phyloP scores from a whole-genome alignment of 768 basidiomycete genomes.

The Russula vinacea region DNA sequence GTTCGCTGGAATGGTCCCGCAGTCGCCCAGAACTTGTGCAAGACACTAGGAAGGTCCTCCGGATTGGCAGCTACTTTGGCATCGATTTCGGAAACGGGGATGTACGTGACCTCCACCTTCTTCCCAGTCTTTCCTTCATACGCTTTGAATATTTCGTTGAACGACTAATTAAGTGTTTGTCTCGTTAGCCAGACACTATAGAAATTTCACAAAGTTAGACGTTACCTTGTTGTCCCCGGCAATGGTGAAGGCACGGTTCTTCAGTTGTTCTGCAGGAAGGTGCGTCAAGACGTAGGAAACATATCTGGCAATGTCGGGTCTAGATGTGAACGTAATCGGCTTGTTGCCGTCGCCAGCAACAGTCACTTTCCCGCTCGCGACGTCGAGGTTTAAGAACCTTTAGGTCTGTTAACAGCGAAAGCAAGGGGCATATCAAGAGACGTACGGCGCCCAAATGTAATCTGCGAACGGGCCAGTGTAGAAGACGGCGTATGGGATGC shows the following conservation, averaged over 20 bases:
- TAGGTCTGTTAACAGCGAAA: not conserved
- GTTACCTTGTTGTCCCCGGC: conserved; percentile 22
- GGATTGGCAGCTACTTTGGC: conserved; percentile 17
- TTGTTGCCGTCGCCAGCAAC: conserved; percentile 29
- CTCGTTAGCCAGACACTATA: not conserved
- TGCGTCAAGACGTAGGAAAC: conserved; percentile 26
- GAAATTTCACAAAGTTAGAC: not conserved
- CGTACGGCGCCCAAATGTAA: conserved; percentile 14
- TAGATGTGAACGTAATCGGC: conserved; percentile 27
- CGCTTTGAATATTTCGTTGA: conserved; percentile 28
- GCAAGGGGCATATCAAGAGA: not conserved
- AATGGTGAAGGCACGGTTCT: conserved; percentile 18
- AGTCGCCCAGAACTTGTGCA: conserved; percentile 22
- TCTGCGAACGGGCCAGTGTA: conserved; percentile 28
- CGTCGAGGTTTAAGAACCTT: conserved; percentile 19
- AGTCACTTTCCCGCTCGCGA: conserved; percentile 23
- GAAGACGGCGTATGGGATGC: conserved; percentile 26
- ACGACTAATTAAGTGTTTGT: conserved; percentile 7
- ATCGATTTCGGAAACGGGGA: conserved; percentile 20
- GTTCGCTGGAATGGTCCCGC: not conserved
- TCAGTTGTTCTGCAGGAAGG: conserved; percentile 23
- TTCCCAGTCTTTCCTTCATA: conserved; percentile 28
- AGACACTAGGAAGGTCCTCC: not conserved
- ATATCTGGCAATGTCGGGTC: conserved; percentile 27
- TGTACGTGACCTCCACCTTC: conserved; percentile 27